Evolutionary conservation across 768 basidiomycete species (phyloP), one percentile per base, ranked within the genome.

Genomic region (Scleroderma citrinum): DNA sequence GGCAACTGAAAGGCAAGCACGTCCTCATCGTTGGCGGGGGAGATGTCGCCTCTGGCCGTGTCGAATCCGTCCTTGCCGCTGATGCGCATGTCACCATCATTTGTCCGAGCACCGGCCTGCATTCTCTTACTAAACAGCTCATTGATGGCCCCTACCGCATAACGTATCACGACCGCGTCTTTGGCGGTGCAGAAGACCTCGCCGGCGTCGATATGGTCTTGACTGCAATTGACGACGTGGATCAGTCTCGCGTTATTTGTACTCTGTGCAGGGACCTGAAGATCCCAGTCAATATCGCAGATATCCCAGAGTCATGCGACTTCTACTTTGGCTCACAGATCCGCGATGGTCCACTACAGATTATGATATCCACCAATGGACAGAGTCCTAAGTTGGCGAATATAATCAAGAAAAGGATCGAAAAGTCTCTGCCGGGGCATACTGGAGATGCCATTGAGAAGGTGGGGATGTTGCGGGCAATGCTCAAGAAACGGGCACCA

Each of bases 261-360:
- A 59, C 74, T 8, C 70, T 84, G 57, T 87, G 87, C 58, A 71
- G 92, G 47, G 71, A 76, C 21, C 73, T 67, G 46, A 77, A 74
- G 41, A 85, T 97, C 44, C 92, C 93, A 7, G 85, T 95, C 47
- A 99, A 99, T 67, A 92, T 92, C 52, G 96, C 96, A 34, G 95
- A 99, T 70, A 87, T 97, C 51, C 96, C 96, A 3, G 82, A 88
- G 38, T 80, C 84, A 37, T 99, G 96, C 74, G 95, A 99, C 69
- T 99, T 99, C 62, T 98, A 94, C 74, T 99, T 98, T 70, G 96
- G 96, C 44, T 87, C 91, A 3, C 89, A 92, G 65, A 82, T 97
- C 51, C 84, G 91, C 26, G 78, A 83, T 52, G 94, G 95, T 1
- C 90, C 94, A 0, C 71, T 99, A 20, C 93, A 96, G 68, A 82